Conservation (phyloP, 345 rosid species). For the Eucalyptus dawsonii region DNA sequence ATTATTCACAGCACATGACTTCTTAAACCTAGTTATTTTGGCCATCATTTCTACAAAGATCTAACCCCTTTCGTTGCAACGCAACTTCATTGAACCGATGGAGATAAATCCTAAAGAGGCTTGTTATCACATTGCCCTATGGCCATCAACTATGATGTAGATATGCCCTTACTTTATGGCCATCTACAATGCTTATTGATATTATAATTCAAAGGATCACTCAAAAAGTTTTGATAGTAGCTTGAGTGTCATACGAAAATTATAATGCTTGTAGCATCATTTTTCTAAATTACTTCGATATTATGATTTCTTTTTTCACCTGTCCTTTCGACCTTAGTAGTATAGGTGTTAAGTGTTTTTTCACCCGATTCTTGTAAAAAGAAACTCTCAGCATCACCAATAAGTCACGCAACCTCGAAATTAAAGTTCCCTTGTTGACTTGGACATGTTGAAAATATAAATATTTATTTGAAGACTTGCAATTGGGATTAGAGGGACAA, state of each 20-base stretch:
- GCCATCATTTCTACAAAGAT: neutral
- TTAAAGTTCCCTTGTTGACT: neutral
- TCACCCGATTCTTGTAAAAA: neutral
- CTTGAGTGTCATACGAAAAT: fast-evolving
- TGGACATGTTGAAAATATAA: neutral
- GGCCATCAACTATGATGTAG: neutral
- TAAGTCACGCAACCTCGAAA: neutral
- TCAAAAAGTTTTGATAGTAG: no score
- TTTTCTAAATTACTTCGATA: neutral
- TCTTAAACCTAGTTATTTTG: neutral
- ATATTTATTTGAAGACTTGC: neutral
- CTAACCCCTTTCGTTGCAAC: neutral
- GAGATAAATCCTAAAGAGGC: neutral
- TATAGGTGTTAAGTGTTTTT: no score
- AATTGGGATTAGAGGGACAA: neutral
- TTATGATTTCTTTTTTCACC: neutral
- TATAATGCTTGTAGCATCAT: neutral
- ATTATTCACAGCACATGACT: neutral
- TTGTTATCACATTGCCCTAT: neutral
- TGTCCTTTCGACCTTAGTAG: neutral
- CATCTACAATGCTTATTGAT: neutral
- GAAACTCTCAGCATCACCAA: neutral
- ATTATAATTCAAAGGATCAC: no score
- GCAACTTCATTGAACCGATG: neutral
- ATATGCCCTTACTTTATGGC: neutral